Conservation (phyloP, 1,284 basidiomycete species). For the Ganoderma lingzhi region DNA sequence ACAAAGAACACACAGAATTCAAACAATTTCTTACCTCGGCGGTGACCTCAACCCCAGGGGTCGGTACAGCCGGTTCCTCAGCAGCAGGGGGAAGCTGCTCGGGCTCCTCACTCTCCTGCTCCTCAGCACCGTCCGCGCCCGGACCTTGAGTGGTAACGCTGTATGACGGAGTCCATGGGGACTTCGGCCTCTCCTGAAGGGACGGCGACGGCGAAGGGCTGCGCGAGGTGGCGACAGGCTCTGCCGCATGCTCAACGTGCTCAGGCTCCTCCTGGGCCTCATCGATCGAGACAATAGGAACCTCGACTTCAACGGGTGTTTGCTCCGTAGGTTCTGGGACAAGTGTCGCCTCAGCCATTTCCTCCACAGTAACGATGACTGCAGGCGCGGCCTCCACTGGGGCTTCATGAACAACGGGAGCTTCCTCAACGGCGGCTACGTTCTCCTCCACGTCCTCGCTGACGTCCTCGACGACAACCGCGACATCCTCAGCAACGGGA, state of each 20-base stretch:
- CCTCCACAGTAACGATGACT: constrained; percentile 4
- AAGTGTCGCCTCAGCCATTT: constrained; percentile 13
- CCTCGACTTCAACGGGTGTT: constrained; percentile 5
- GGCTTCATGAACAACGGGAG: constrained; percentile 6
- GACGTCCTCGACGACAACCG: constrained; percentile 3
- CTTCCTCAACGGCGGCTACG: constrained; percentile 11
- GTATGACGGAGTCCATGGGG: constrained; percentile 55
- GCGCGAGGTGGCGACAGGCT: constrained; percentile 14
- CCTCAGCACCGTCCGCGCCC: constrained; percentile 33
- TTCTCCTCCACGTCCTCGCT: constrained; percentile 8
- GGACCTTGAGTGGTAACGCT: constrained; percentile 49
- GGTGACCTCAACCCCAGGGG: constrained; percentile 28
- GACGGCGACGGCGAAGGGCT: constrained; percentile 30
- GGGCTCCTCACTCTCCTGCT: constrained; percentile 38
- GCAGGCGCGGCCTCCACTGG: constrained; percentile 4
- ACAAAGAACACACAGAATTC: neutral
- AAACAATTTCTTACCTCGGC: constrained; percentile 19
- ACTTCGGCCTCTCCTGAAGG: constrained; percentile 43
- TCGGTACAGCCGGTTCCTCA: constrained; percentile 10
- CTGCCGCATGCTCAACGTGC: neutral
- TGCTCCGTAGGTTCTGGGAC: constrained; percentile 3
- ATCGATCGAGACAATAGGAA: constrained; percentile 28
- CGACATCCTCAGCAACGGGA: neutral
- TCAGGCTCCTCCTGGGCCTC: constrained; percentile 22
- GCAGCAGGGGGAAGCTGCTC: constrained; percentile 35